Evolutionary conservation across 2,329 filamentous ascomycete species (phyloP), one percentile per base, ranked within the genome.

Genomic region (Amylocarpus encephaloides): DNA sequence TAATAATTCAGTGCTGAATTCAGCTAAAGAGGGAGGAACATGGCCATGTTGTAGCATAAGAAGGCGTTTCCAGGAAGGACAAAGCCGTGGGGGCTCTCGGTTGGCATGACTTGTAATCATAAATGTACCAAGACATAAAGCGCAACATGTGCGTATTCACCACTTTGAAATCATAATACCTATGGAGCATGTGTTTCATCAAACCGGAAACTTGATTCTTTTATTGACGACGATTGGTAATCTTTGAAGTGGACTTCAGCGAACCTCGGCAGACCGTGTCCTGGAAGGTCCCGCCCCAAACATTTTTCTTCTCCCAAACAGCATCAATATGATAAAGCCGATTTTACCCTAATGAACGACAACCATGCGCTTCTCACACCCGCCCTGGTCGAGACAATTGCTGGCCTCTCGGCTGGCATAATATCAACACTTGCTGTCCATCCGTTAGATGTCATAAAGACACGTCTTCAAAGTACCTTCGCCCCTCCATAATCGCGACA

Each of bases 391-490:
- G 93, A 97, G 78, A 85, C 86, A 64, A 76, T 91, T 67, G 89
- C 93, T 54, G 93, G 93, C 61, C 85, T 98, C 69, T 86, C 85
- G 57, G 93, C 93, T 52, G 93, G 93, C 54, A 78, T 89, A 50
- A 78, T 90, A 60, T 86, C 91, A 47, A 97, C 93, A 19, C 76
- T 97, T 43, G 84, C 83, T 50, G 86, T 93, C 46, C 92, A 97
- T 67, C 93, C 93, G 30, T 81, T 98, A 53, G 93, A 98, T 71
- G 83, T 98, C 57, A 83, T 97, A 67, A 98, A 98, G 76, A 97
- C 92, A 54, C 86, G 93, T 57, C 82, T 98, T 66, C 93, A 98
- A 73, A 83, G 88, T 90, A 72, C 51, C 43, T 45, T 65, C 35
- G 18, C 41, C 42, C 22, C 33, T 26, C 32, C 50, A 49, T 32